A percentile compares a stretch with the other conserved stretches of the same genome.
These are phyloP conservation scores for Diddensiella santjacobensis DNA, from an alignment of 805 yeast species.

Conservation along the genomic window DNA sequence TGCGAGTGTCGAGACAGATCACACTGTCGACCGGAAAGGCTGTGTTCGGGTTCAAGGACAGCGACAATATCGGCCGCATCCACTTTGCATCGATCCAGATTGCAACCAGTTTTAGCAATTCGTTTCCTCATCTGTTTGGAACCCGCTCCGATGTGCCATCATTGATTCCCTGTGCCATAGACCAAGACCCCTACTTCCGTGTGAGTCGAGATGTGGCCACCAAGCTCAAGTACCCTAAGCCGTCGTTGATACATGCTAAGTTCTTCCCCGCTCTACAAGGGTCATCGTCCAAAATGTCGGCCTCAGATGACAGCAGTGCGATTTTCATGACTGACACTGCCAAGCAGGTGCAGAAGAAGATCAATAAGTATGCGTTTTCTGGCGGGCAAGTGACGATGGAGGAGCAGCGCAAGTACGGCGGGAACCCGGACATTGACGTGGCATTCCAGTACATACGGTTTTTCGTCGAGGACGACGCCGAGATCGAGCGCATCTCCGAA, in stretches of 20 bases:
- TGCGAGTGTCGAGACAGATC: conserved; percentile 86
- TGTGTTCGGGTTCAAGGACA: conserved; percentile 92
- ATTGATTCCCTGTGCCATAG: conserved; percentile 97
- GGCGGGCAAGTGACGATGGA: conserved; percentile 89
- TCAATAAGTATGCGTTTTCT: conserved; percentile 93
- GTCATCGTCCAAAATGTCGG: conserved; percentile 93
- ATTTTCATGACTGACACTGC: conserved; percentile 95
- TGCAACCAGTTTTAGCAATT: conserved; percentile 91
- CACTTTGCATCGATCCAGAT: conserved; percentile 97
- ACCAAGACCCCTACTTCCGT: conserved; percentile 97
- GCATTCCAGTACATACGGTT: conserved; percentile 90
- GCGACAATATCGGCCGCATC: conserved; percentile 89
- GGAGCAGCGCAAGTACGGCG: conserved; percentile 87
- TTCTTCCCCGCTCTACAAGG: conserved; percentile 99
- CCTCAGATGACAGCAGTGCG: conserved; percentile 84
- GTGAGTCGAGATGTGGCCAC: conserved; percentile 97
- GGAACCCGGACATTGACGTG: conserved; percentile 92
- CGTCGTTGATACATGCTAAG: conserved; percentile 86
- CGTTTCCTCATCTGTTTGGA: conserved; percentile 91
- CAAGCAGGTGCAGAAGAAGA: conserved; percentile 86
- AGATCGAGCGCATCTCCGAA: conserved; percentile 56
- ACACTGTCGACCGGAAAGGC: conserved; percentile 97
- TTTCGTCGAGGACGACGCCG: conserved; percentile 84
- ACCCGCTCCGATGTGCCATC: conserved; percentile 88
- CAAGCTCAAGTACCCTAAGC: conserved; percentile 84